Conservation (phyloP, 306 rosid genomes). For the Notholithocarpus densiflorus region DNA sequence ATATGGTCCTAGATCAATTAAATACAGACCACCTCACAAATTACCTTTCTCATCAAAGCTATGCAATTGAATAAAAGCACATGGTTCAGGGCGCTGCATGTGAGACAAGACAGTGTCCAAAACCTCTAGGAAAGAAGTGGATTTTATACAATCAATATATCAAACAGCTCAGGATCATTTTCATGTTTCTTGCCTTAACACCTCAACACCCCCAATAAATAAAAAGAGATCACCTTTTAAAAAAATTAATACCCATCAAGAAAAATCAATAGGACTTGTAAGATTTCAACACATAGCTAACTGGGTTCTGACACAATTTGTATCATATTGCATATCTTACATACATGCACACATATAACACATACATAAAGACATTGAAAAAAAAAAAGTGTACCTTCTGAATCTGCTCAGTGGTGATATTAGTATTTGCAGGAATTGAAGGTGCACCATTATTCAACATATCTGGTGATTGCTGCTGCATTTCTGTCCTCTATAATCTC, state of each 20-base stretch:
- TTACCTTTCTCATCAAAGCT: background rate
- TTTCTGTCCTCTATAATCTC: slow-evolving; percentile 5
- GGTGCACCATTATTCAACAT: slow-evolving; percentile 38
- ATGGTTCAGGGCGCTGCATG: background rate
- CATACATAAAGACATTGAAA: background rate
- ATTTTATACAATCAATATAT: slow-evolving; percentile 34
- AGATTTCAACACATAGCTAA: background rate
- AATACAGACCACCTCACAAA: background rate
- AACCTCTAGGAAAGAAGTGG: background rate
- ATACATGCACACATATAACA: background rate
- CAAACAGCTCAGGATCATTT: slow-evolving; percentile 4
- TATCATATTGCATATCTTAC: background rate
- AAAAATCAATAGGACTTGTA: background rate
- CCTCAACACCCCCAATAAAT: background rate
- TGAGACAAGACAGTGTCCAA: background rate
- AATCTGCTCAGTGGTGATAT: slow-evolving; percentile 45
- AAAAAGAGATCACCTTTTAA: background rate
- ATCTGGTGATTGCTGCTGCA: slow-evolving; percentile 8
- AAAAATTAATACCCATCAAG: background rate
- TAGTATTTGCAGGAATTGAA: slow-evolving; percentile 21
- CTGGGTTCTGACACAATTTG: background rate
- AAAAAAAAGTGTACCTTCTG: slow-evolving; percentile 39
- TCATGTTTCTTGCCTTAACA: background rate
- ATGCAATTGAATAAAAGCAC: background rate
- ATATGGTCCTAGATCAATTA: background rate